Evolutionary conservation across 805 yeast genomes (phyloP).

Genomic region (Kluyveromyces starmeri): DNA sequence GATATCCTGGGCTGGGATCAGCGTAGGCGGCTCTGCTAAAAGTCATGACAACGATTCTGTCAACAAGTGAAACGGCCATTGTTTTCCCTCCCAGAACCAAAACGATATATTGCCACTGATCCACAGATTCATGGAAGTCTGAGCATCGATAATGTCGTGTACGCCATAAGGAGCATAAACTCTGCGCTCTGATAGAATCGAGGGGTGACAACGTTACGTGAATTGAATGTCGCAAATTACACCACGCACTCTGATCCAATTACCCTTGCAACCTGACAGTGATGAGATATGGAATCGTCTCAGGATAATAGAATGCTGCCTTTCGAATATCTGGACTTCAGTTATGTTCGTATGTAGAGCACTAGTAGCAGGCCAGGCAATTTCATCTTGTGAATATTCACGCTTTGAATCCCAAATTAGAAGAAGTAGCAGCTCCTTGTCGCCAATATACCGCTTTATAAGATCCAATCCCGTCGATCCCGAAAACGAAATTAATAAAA

Average conservation of each 20-base stretch:
- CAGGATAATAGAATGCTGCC: constrained; percentile 38
- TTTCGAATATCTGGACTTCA: constrained; percentile 41
- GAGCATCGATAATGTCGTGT: constrained; percentile 69
- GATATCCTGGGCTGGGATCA: too few relatives aligned
- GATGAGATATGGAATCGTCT: constrained; percentile 33
- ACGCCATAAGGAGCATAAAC: constrained; percentile 79
- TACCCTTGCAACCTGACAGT: constrained; percentile 39
- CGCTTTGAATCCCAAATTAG: too few relatives aligned
- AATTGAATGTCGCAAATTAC: constrained; percentile 61
- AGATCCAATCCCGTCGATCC: constrained; percentile 39
- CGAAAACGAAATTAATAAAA: constrained; percentile 45
- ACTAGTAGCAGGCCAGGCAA: constrained; percentile 33
- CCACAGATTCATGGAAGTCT: constrained; percentile 59
- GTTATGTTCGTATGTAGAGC: constrained; percentile 39
- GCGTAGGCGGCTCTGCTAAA: constrained; percentile 90
- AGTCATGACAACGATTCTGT: constrained; percentile 54
- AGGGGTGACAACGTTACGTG: constrained; percentile 56
- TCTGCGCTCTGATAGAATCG: constrained; percentile 79
- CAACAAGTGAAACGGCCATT: constrained; percentile 59
- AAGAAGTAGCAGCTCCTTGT: constrained; percentile 45
- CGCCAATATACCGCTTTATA: constrained; percentile 45
- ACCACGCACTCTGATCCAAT: constrained; percentile 40
- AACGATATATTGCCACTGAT: constrained; percentile 20
- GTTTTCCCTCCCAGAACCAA: constrained; percentile 60
- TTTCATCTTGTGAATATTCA: constrained; percentile 40